Conservation (phyloP, 208 protist species). For the Leishmania tarentolae region DNA sequence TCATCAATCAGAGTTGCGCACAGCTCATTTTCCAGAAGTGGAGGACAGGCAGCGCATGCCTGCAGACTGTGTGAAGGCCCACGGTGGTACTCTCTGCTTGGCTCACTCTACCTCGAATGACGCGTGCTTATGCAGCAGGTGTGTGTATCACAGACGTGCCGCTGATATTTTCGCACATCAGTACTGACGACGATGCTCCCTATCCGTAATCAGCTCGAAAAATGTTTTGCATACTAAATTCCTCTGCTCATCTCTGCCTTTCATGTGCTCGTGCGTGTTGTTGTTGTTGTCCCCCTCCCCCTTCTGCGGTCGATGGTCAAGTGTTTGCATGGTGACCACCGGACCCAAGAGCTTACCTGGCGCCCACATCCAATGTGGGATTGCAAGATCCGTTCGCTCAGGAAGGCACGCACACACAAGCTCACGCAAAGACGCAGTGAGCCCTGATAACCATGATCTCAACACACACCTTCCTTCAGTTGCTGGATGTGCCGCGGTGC, state of each 20-base stretch:
- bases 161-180: no score
- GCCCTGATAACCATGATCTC: background rate
- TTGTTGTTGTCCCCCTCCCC: background rate
- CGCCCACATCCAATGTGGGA: background rate
- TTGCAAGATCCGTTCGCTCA: background rate
- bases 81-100: no score
- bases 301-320: background rate
- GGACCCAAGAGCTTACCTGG: no score
- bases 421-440: background rate
- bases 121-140: no score
- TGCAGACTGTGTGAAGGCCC: no score
- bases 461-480: background rate
- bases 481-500: background rate
- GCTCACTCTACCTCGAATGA: no score
- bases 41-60: no score
- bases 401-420: background rate
- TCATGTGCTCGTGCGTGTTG: background rate
- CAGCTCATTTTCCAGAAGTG: no score
- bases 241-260: background rate
- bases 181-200: no score
- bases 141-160: no score
- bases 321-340: background rate
- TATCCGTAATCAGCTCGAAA: no score
- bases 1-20: no score
- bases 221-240: background rate